phyloP scores from a whole-genome alignment of 495 filamentous ascomycete genomes.

The Penicillium paradoxum region DNA sequence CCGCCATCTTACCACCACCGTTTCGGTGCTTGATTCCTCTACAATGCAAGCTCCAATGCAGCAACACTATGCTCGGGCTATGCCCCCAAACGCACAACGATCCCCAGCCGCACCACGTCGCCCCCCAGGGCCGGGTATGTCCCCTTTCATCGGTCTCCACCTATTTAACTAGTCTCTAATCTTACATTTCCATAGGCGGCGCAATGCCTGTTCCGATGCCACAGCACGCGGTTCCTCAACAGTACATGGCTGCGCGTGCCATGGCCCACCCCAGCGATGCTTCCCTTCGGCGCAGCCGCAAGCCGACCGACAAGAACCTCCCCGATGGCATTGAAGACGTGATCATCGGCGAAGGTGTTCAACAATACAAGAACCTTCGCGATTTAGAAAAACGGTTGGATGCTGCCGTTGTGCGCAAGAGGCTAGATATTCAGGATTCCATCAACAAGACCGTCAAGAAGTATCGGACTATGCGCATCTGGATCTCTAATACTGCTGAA shows the following conservation, averaged over 20 bases:
- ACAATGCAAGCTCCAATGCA: conserved; percentile 44
- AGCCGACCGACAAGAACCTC: conserved; percentile 90
- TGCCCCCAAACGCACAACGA: conserved; percentile 38
- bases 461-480: conserved; percentile 81
- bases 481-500: conserved; percentile 94
- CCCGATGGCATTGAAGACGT: conserved; percentile 82
- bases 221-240: conserved; percentile 38
- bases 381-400: conserved; percentile 88
- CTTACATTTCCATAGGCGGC: conserved; percentile 20
- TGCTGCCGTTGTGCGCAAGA: conserved; percentile 90
- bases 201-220: conserved; percentile 38
- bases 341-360: conserved; percentile 72
- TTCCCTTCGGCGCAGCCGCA: conserved; percentile 71
- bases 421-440: conserved; percentile 82
- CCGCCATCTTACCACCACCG: conserved; percentile 11
- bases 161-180: conserved; percentile 7
- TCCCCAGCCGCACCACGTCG: conserved; percentile 47
- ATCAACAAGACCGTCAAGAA: conserved; percentile 75
- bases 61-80: conserved; percentile 42
- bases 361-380: conserved; percentile 74
- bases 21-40: conserved; percentile 10
- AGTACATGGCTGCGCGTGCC: conserved; percentile 39
- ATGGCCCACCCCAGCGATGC: conserved; percentile 39
- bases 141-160: conserved; percentile 13
- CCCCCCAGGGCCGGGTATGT: conserved; percentile 36